Evolutionary conservation across 495 filamentous ascomycete genomes (phyloP).

Genomic region (Lasiosphaeris hirsuta): DNA sequence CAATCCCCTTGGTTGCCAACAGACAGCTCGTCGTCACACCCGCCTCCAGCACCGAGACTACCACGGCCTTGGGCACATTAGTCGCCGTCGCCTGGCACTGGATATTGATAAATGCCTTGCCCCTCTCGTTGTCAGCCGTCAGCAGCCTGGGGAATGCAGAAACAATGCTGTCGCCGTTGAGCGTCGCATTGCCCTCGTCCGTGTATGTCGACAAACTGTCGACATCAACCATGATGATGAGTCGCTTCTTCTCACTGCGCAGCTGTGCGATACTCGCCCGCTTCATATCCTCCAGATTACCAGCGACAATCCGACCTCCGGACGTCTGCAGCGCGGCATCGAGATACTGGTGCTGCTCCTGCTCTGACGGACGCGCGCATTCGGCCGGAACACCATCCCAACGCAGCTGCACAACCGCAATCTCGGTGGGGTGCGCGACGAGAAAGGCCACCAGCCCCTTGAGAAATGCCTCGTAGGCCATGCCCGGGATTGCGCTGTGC

Average conservation of each 20-base stretch:
- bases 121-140: slow-evolving; percentile 32
- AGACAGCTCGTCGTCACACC: slow-evolving; percentile 42
- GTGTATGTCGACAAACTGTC: slow-evolving; percentile 51
- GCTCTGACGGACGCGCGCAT: slow-evolving; percentile 40
- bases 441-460: slow-evolving; percentile 44
- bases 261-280: slow-evolving; percentile 38
- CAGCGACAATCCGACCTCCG: slow-evolving; percentile 29
- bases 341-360: slow-evolving; percentile 42
- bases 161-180: slow-evolving; percentile 46
- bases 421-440: slow-evolving; percentile 41
- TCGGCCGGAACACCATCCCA: slow-evolving; percentile 52
- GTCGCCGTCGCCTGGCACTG: slow-evolving; percentile 56
- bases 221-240: slow-evolving; percentile 44
- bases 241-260: slow-evolving; percentile 40
- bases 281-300: slow-evolving; percentile 37
- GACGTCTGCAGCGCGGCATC: slow-evolving; percentile 32
- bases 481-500: slow-evolving; percentile 53
- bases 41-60: slow-evolving; percentile 43
- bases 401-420: slow-evolving; percentile 50
- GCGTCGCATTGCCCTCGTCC: slow-evolving; percentile 49
- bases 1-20: slow-evolving; percentile 50
- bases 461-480: slow-evolving; percentile 49
- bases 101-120: slow-evolving; percentile 44
- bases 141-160: slow-evolving; percentile 38
- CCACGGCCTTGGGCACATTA: slow-evolving; percentile 47